Evolutionary conservation across 257 asterid species (phyloP).

Genomic region (Haberlea rhodopensis): DNA sequence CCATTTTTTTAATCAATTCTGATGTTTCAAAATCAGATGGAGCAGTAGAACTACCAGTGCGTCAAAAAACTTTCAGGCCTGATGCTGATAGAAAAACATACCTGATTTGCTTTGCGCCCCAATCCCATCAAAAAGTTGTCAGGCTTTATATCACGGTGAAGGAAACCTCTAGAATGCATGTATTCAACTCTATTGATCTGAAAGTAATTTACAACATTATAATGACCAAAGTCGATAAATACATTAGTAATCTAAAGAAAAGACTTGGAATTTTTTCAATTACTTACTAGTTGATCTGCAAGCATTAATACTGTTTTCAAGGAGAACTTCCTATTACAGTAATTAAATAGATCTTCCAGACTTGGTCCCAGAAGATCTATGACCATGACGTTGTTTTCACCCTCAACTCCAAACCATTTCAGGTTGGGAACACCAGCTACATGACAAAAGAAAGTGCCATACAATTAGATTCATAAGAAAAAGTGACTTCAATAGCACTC

Average conservation of each 20-base stretch:
- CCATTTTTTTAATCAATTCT: too few relatives aligned
- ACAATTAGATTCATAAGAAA: background rate
- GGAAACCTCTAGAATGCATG: slow-evolving; percentile 68
- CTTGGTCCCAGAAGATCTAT: slow-evolving; percentile 69
- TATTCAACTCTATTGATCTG: slow-evolving; percentile 66
- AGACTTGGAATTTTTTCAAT: background rate
- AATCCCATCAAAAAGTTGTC: slow-evolving; percentile 63
- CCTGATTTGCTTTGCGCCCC: slow-evolving; percentile 69
- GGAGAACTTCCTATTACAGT: slow-evolving; percentile 56
- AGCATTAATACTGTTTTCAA: slow-evolving; percentile 65
- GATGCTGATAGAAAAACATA: slow-evolving; percentile 2
- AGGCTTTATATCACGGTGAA: slow-evolving; percentile 68
- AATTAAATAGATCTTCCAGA: slow-evolving; percentile 59
- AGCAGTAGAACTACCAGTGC: too few relatives aligned
- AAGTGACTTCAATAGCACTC: background rate
- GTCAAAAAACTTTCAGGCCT: background rate
- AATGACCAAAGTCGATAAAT: slow-evolving; percentile 1
- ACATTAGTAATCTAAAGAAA: background rate
- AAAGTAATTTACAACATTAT: slow-evolving; percentile 5
- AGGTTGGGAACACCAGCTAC: slow-evolving; percentile 61
- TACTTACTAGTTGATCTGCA: slow-evolving; percentile 59
- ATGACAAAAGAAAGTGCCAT: slow-evolving; percentile 24
- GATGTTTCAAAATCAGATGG: too few relatives aligned
- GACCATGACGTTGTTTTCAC: slow-evolving; percentile 59
- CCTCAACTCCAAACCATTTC: slow-evolving; percentile 63